Percentiles rank a stretch among this genome's conserved stretches.
Conservation (phyloP, 2,329 filamentous ascomycete species). For the Dryadomyces sulphureus region DNA sequence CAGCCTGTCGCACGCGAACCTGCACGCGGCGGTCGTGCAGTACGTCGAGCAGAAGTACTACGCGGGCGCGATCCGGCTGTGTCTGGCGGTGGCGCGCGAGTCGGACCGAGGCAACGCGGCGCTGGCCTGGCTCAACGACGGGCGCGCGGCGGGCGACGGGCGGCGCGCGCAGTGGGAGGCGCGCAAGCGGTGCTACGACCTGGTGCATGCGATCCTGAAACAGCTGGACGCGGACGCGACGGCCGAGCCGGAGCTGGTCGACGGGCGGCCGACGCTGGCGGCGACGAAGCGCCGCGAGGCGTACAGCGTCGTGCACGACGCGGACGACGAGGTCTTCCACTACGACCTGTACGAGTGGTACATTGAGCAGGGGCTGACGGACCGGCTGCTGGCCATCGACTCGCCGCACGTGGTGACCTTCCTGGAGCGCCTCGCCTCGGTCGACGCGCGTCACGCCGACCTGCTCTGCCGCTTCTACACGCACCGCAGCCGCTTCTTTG, state of each 20-base stretch:
- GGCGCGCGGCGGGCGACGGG: constrained; percentile 54
- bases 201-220: constrained; percentile 72
- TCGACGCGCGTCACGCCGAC: constrained; percentile 67
- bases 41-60: constrained; percentile 79
- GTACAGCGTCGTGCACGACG: constrained; percentile 77
- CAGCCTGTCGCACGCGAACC: constrained; percentile 65
- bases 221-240: constrained; percentile 60
- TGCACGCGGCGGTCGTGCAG: constrained; percentile 62
- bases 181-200: constrained; percentile 66
- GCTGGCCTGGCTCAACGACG: constrained; percentile 75
- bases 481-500: constrained; percentile 67
- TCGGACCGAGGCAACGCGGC: constrained; percentile 79
- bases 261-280: constrained; percentile 62
- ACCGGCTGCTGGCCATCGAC: constrained; percentile 71
- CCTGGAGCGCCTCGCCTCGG: constrained; percentile 58
- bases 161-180: constrained; percentile 53
- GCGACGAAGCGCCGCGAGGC: constrained; percentile 74
- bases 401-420: constrained; percentile 80
- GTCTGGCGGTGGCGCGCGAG: constrained; percentile 67
- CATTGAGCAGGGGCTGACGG: constrained; percentile 66
- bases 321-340: constrained; percentile 86
- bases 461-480: constrained; percentile 88
- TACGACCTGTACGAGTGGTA: constrained; percentile 99
- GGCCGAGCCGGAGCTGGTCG: constrained; percentile 55
- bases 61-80: constrained; percentile 81